A percentile compares a stretch with the other conserved stretches of the same genome.
Conservation (phyloP, 257 asterid species). For the Solanum appendiculatum region DNA sequence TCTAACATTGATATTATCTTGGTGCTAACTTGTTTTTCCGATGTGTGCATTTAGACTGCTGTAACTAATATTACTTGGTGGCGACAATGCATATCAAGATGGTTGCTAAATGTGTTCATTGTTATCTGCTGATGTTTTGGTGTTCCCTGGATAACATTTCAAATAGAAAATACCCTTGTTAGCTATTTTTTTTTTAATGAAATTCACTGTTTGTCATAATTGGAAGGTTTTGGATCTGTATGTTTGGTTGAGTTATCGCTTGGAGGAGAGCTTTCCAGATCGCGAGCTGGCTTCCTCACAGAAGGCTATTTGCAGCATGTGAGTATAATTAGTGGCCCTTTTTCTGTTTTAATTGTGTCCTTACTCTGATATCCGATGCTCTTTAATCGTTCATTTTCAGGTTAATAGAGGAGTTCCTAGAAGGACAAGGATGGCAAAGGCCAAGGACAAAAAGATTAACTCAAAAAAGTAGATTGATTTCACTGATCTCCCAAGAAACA, state of each 20-base stretch:
- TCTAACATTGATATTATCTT: background rate
- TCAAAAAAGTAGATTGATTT: conserved; percentile 5
- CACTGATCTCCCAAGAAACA: background rate
- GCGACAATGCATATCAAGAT: background rate
- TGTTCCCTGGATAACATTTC: background rate
- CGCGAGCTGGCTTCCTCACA: conserved; percentile 84
- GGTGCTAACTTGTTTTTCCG: background rate
- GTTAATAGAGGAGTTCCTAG: conserved; percentile 84
- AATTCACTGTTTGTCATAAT: background rate
- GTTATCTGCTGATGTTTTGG: background rate
- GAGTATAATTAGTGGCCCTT: conserved; percentile 8
- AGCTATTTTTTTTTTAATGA: background rate
- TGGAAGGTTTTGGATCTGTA: conserved; percentile 82
- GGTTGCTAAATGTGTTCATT: background rate
- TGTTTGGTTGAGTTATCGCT: conserved; percentile 84
- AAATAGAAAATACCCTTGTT: background rate
- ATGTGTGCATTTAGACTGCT: background rate
- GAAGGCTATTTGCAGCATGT: conserved; percentile 86
- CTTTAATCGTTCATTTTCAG: conserved; percentile 18
- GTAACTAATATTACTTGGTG: background rate
- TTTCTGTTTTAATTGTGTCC: background rate
- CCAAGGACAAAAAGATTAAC: conserved; percentile 25
- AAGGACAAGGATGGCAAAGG: conserved; percentile 35
- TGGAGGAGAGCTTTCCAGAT: conserved; percentile 86
- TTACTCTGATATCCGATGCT: background rate